phyloP scores from a whole-genome alignment of 108 stramenopile species.

The Skeletonema marinoi region DNA sequence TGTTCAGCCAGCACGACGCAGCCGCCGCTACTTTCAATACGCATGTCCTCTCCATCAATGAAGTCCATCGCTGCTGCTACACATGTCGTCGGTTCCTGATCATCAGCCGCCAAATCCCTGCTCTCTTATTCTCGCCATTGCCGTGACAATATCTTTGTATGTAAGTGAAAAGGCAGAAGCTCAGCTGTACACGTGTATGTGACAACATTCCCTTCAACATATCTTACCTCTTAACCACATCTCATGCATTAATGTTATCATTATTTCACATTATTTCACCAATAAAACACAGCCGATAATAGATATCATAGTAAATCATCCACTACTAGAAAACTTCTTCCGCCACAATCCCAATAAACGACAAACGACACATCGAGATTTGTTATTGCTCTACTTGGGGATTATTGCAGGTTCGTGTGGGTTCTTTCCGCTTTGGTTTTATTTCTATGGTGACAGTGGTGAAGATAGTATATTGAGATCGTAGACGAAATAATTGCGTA shows the following conservation, averaged over 20 bases:
- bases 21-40: background rate
- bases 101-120: background rate
- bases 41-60: background rate
- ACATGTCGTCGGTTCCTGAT: background rate
- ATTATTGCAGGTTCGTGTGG: background rate
- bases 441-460: background rate
- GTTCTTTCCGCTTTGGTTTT: background rate
- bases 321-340: background rate
- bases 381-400: background rate
- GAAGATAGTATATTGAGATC: background rate
- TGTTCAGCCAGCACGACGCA: no score
- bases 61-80: background rate
- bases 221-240: no score
- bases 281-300: background rate
- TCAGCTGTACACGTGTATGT: no score
- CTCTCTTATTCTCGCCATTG: background rate
- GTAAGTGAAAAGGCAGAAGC: background rate
- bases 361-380: background rate
- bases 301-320: background rate
- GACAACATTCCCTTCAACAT: no score
- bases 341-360: background rate
- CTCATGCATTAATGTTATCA: no score
- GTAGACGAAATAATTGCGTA: no score
- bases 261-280: no score
- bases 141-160: background rate